Conservation (phyloP, 306 rosid genomes). For the Gastrolobium bilobum region DNA sequence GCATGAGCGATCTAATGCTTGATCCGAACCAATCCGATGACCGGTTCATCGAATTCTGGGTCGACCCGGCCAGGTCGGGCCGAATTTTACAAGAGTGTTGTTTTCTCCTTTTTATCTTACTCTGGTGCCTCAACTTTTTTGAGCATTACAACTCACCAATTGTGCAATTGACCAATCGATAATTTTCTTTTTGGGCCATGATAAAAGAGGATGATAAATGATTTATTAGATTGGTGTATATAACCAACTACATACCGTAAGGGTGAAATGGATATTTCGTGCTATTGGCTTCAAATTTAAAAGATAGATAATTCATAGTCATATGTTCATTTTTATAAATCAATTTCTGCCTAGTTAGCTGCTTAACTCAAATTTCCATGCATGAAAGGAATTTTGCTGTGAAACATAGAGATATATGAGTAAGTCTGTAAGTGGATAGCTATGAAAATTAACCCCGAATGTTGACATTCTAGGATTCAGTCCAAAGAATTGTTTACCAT, state of each 20-base stretch:
- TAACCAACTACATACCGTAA: not conserved
- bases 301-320: not conserved
- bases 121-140: constrained; percentile 26
- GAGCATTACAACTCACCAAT: not conserved
- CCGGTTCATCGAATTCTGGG: no score
- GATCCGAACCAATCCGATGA: no score
- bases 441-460: not conserved
- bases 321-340: not conserved
- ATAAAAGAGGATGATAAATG: constrained; percentile 8
- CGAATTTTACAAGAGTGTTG: no score
- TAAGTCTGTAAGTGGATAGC: constrained; percentile 20
- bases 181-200: not conserved
- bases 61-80: no score
- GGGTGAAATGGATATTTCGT: constrained; percentile 24
- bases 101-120: constrained; percentile 5
- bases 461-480: constrained; percentile 40
- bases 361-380: constrained; percentile 9
- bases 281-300: not conserved
- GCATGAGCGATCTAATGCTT: no score
- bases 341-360: not conserved
- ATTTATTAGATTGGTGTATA: not conserved
- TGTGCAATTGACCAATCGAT: not conserved
- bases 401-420: constrained; percentile 6
- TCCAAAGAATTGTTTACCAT: constrained; percentile 49
- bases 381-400: constrained; percentile 24